A percentile compares a stretch with the other conserved stretches of the same genome.
Conservation (phyloP, 2,329 filamentous ascomycete species). For the Chaetomium globosum region DNA sequence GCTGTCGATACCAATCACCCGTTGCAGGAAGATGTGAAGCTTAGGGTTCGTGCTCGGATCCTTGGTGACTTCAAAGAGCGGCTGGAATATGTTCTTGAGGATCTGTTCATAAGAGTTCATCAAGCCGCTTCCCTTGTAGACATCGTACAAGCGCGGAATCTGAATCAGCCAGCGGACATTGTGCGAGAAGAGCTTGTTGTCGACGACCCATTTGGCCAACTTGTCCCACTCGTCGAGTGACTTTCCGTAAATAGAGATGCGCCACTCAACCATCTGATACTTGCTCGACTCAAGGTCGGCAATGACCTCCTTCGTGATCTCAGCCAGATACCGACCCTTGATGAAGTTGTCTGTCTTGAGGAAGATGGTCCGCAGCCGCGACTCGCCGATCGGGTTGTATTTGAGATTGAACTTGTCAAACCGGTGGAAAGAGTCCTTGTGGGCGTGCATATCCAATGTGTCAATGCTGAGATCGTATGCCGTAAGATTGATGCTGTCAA, state of each 20-base stretch:
- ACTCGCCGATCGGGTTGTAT: conserved; percentile 97
- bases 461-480: conserved; percentile 98
- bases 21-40: conserved; percentile 88
- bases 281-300: conserved; percentile 97
- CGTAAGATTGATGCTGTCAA: conserved; percentile 94
- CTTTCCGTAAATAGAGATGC: conserved; percentile 94
- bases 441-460: conserved; percentile 98
- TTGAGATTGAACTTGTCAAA: conserved; percentile 99
- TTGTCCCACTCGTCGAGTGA: conserved; percentile 96
- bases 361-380: conserved; percentile 94
- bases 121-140: conserved; percentile 86
- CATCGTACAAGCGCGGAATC: conserved; percentile 89
- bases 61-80: conserved; percentile 90
- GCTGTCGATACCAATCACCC: conserved; percentile 95
- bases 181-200: conserved; percentile 96
- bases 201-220: conserved; percentile 92
- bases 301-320: conserved; percentile 98
- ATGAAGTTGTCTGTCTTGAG: conserved; percentile 99
- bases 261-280: conserved; percentile 99
- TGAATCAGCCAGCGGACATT: conserved; percentile 98
- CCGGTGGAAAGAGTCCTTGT: conserved; percentile 96
- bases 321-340: conserved; percentile 89
- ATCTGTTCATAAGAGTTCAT: conserved; percentile 92
- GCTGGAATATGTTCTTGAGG: conserved; percentile 87
- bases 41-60: conserved; percentile 86